A percentile compares a stretch with the other conserved stretches of the same genome.
Conservation (phyloP, 192 early-diverging fungal species). For the Kappamyces sp. region DNA sequence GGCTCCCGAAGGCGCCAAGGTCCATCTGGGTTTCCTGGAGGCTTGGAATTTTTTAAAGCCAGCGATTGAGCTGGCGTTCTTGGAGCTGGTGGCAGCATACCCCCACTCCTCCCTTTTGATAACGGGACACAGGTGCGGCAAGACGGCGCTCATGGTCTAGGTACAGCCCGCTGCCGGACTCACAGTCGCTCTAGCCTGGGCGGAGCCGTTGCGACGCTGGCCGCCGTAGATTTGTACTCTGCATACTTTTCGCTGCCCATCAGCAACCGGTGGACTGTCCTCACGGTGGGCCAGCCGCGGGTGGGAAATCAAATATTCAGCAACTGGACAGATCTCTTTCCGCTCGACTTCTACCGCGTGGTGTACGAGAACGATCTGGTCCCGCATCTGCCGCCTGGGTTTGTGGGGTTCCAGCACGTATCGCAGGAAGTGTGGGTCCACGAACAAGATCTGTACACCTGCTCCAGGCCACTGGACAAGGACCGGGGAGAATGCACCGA, state of each 20-base stretch:
- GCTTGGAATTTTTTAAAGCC: slow-evolving; percentile 24
- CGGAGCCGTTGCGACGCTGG: slow-evolving; percentile 30
- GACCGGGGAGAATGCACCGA: slow-evolving; percentile 13
- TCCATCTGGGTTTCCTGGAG: slow-evolving; percentile 31
- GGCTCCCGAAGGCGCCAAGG: slow-evolving; percentile 32
- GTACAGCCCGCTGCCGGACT: no score
- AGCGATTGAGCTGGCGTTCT: slow-evolving; percentile 15
- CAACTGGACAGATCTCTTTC: slow-evolving; percentile 11
- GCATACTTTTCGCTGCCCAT: not conserved
- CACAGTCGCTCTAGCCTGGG: slow-evolving; percentile 10
- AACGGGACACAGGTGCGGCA: slow-evolving; percentile 24
- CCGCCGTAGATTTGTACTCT: slow-evolving; percentile 22
- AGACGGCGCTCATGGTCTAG: not conserved
- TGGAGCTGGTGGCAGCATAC: not conserved
- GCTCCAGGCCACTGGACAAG: slow-evolving; percentile 20
- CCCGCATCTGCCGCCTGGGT: slow-evolving; percentile 33
- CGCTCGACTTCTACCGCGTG: slow-evolving; percentile 15
- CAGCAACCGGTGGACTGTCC: slow-evolving; percentile 7
- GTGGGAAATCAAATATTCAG: slow-evolving; percentile 32
- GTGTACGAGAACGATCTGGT: slow-evolving; percentile 27
- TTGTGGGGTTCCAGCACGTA: slow-evolving; percentile 26
- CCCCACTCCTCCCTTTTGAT: slow-evolving; percentile 17
- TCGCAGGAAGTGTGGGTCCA: slow-evolving; percentile 29
- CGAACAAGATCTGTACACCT: slow-evolving; percentile 20
- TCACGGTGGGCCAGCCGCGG: slow-evolving; percentile 32